A percentile compares a stretch with the other conserved stretches of the same genome.
Conservation (phyloP, 1,284 basidiomycete species). For the Gomphus sp. region DNA sequence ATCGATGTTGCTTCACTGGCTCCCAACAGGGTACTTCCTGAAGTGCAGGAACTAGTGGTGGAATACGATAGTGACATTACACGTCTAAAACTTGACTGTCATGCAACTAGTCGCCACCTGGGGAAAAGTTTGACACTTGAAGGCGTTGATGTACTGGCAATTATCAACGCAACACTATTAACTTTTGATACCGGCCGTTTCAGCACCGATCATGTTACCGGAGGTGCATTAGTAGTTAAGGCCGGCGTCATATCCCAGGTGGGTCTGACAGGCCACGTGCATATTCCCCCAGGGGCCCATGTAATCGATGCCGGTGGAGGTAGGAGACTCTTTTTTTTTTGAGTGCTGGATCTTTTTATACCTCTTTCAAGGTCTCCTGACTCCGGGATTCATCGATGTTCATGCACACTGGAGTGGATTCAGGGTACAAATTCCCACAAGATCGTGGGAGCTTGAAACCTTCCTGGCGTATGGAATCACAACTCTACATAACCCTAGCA, state of each 20-base stretch:
- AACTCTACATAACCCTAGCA: slow-evolving; percentile 50
- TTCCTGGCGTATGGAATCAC: slow-evolving; percentile 74
- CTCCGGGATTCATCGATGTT: slow-evolving; percentile 66
- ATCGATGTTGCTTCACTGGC: slow-evolving; percentile 43
- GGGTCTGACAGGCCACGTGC: slow-evolving; percentile 28
- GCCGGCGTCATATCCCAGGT: slow-evolving; percentile 49
- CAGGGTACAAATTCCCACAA: slow-evolving; percentile 40
- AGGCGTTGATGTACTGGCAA: slow-evolving; percentile 39
- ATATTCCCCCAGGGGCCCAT: slow-evolving; percentile 35
- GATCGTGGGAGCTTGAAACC: slow-evolving; percentile 64
- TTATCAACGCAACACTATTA: slow-evolving; percentile 57
- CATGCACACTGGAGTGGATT: slow-evolving; percentile 66
- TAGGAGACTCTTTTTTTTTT: slow-evolving; percentile 17
- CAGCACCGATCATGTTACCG: slow-evolving; percentile 37
- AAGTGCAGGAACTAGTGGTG: slow-evolving; percentile 47
- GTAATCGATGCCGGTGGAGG: slow-evolving; percentile 53
- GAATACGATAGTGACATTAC: slow-evolving; percentile 51
- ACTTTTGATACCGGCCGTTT: slow-evolving; percentile 48
- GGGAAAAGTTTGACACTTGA: slow-evolving; percentile 13
- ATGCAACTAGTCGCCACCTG: slow-evolving; percentile 10
- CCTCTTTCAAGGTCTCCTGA: slow-evolving; percentile 38
- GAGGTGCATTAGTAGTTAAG: slow-evolving; percentile 41
- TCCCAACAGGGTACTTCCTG: slow-evolving; percentile 31
- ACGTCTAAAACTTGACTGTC: slow-evolving; percentile 45
- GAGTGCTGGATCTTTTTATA: not conserved